phyloP scores from a whole-genome alignment of 73 alveolate genomes.

The Urostyla sp. region DNA sequence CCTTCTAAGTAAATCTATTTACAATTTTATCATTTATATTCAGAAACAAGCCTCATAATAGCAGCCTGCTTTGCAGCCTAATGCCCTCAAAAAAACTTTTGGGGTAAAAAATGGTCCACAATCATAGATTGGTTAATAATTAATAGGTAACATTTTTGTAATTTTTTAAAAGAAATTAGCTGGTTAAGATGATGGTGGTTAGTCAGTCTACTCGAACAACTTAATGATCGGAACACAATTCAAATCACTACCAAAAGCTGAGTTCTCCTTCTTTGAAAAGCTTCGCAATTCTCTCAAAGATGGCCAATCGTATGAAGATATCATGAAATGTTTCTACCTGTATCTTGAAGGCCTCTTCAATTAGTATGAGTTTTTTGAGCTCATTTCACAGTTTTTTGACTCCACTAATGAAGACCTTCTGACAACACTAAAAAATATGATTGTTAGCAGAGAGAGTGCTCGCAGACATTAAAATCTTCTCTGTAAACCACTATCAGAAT shows the following conservation, averaged over 20 bases:
- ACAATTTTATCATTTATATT: background rate
- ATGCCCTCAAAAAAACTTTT: background rate
- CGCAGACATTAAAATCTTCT: conserved; percentile 45
- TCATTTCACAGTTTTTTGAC: conserved; percentile 25
- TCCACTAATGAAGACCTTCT: conserved; percentile 18
- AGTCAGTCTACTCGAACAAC: background rate
- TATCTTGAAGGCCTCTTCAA: conserved; percentile 44
- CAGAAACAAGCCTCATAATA: background rate
- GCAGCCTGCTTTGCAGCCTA: background rate
- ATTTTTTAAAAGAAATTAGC: background rate
- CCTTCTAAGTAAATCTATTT: background rate
- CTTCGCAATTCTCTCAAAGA: conserved; percentile 2
- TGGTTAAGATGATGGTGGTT: background rate
- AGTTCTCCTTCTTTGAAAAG: conserved; percentile 41
- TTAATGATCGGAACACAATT: background rate
- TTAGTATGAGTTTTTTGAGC: conserved; percentile 15
- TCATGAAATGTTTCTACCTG: conserved; percentile 45
- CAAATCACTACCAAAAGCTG: conserved; percentile 38
- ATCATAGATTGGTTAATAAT: conserved; percentile 3
- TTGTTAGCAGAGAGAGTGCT: conserved; percentile 34
- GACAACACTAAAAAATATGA: background rate
- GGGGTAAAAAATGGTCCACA: conserved; percentile 7
- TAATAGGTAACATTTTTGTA: no score
- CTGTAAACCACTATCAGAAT: conserved; percentile 51
- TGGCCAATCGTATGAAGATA: conserved; percentile 23